Evolutionary conservation across 2,329 filamentous ascomycete species (phyloP).

Genomic region (Ambrosiella xylebori): DNA sequence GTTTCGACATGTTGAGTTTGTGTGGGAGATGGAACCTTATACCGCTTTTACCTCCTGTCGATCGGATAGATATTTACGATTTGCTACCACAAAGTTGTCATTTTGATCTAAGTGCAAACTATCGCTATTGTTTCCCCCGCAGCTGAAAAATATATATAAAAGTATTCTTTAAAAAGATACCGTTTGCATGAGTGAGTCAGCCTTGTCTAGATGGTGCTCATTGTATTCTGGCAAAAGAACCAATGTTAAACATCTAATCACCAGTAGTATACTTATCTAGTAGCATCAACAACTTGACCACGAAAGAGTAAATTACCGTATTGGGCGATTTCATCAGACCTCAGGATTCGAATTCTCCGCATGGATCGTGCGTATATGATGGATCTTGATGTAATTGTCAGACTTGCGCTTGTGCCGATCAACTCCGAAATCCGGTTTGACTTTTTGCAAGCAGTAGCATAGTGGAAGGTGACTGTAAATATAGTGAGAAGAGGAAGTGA

Average conservation of each 20-base stretch:
- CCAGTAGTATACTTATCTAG: background rate
- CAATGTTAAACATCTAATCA: background rate
- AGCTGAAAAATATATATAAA: too few relatives aligned
- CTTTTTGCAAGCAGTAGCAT: too few relatives aligned
- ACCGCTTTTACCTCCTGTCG: background rate
- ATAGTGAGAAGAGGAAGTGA: too few relatives aligned
- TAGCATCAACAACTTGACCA: background rate
- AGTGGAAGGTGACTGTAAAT: too few relatives aligned
- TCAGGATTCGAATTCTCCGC: background rate
- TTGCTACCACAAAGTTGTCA: background rate
- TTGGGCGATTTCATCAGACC: background rate
- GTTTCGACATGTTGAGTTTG: background rate
- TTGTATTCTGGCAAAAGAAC: background rate
- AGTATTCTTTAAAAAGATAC: too few relatives aligned
- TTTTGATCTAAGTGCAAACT: background rate
- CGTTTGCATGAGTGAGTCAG: too few relatives aligned
- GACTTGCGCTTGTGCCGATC: background rate
- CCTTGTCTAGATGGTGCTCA: too few relatives aligned
- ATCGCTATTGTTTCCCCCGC: too few relatives aligned
- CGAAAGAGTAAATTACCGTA: background rate
- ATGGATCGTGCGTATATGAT: background rate
- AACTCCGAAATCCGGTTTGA: too few relatives aligned
- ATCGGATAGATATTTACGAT: background rate
- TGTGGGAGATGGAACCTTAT: background rate
- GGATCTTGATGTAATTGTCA: background rate